phyloP scores from a whole-genome alignment of 2,329 filamentous ascomycete genomes.

The Nemania sp. region DNA sequence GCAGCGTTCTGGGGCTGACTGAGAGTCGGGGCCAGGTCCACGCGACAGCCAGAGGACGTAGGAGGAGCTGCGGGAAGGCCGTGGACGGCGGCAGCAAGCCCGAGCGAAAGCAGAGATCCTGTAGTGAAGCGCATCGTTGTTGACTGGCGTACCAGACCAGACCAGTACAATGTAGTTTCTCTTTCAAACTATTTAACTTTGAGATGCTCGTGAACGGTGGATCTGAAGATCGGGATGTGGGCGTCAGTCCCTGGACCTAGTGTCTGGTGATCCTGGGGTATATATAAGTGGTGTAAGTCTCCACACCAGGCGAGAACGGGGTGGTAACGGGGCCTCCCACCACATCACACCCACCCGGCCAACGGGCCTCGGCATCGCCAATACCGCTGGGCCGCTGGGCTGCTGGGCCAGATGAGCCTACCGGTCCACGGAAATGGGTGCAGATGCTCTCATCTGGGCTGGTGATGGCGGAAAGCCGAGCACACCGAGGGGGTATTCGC shows the following conservation, averaged over 20 bases:
- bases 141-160: background rate
- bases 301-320: constrained; percentile 5
- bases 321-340: constrained; percentile 9
- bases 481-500: background rate
- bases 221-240: constrained; percentile 7
- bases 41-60: constrained; percentile 21
- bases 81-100: constrained; percentile 26
- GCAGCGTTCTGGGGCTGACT: constrained; percentile 30
- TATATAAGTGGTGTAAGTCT: constrained; percentile 11
- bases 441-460: constrained; percentile 11
- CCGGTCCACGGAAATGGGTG: constrained; percentile 15
- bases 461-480: background rate
- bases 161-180: background rate
- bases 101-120: constrained; percentile 18
- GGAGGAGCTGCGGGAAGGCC: constrained; percentile 10
- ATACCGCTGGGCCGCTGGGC: too few species aligned
- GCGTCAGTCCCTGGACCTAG: background rate
- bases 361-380: background rate
- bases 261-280: constrained; percentile 20
- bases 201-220: constrained; percentile 11
- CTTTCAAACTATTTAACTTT: background rate
- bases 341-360: constrained; percentile 16
- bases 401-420: constrained; percentile 13
- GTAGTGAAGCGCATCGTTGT: constrained; percentile 30
- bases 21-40: constrained; percentile 23